A percentile compares a stretch with the other conserved stretches of the same genome.
Conservation (phyloP, 2,329 filamentous ascomycete species). For the Aspergillus thermomutatus region DNA sequence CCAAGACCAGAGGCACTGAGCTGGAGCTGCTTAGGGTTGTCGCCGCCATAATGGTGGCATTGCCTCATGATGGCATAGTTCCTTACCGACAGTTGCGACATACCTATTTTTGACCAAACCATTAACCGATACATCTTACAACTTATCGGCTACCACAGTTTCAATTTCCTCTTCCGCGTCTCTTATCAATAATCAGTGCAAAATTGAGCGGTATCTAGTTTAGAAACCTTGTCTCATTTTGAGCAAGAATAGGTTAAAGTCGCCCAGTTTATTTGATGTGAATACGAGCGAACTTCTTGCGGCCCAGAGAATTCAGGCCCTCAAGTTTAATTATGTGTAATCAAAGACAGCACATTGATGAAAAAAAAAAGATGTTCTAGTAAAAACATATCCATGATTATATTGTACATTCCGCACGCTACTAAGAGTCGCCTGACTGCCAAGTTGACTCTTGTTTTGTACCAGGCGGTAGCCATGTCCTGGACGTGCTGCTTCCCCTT, state of each 20-base stretch:
- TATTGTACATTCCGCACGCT: conserved; percentile 5
- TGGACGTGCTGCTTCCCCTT: conserved; percentile 37
- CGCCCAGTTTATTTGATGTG: background rate
- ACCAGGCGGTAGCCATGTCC: conserved; percentile 68
- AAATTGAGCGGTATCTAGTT: background rate
- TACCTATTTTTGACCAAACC: conserved; percentile 41
- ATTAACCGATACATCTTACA: background rate
- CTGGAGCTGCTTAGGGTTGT: conserved; percentile 60
- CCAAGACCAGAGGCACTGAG: conserved; percentile 62
- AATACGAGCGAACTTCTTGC: background rate
- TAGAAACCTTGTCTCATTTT: background rate
- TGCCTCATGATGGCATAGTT: conserved; percentile 57
- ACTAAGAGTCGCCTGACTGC: conserved; percentile 49
- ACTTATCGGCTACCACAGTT: background rate
- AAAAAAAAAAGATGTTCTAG: background rate
- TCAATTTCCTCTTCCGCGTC: background rate
- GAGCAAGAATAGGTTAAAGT: background rate
- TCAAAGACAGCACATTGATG: conserved; percentile 7
- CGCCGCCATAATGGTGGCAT: conserved; percentile 18
- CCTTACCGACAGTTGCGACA: conserved; percentile 67
- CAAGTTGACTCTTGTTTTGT: conserved; percentile 87
- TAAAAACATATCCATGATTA: background rate
- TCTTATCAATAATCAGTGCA: background rate
- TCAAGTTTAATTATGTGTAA: background rate
- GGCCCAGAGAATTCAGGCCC: too few species aligned